Evolutionary conservation across 768 basidiomycete genomes (phyloP), one percentile per base, ranked within the genome.

Genomic region (Boletus reticuloceps): DNA sequence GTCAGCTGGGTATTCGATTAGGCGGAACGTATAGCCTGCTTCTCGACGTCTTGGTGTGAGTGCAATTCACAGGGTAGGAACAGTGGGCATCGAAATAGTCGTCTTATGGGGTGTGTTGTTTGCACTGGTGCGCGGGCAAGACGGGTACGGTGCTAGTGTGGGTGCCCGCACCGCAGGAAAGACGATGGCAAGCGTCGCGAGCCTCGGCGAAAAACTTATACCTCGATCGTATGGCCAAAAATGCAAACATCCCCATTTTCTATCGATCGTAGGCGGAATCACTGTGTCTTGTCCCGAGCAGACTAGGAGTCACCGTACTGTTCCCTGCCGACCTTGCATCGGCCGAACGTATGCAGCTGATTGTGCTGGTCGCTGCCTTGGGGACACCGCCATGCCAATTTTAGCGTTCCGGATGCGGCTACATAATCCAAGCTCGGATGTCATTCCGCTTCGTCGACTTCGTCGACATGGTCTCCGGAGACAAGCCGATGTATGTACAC

Each of bases 111-210:
- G 14, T 11, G 13, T 34, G 19, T 14, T 14, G 42, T 29, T 42
- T 47, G 56, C 56, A 63, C 63, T 16, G 53, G 58, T 55, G 63
- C 50, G 59, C 49, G 50, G 36, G 7, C 41, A 66, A 37, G 50
- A 34, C 48, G 59, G 57, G 50, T 43, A 54, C 56, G 47, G 34
- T 7, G 46, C 13, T 10, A 47, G 39, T 2, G 39, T 43, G 49
- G 55, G 49, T 29, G 27, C 9, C 54, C 20, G 47, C 44, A 57
- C 38, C n/a, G 38, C 45, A 36, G 32, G 37, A 14, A 47, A 56
- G 27, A 39, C 25, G 37, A 19, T 48, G 22, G 32, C 22, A 34
- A 42, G 31, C 37, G 32, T 51, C 40, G 36, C 32, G 44, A 51
- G 22, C 1, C 5, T n/a, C 38, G 10, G 45, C 16, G 40, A 50